Evolutionary conservation across 306 rosid species (phyloP).

Genomic region (Ormosia semicastrata): DNA sequence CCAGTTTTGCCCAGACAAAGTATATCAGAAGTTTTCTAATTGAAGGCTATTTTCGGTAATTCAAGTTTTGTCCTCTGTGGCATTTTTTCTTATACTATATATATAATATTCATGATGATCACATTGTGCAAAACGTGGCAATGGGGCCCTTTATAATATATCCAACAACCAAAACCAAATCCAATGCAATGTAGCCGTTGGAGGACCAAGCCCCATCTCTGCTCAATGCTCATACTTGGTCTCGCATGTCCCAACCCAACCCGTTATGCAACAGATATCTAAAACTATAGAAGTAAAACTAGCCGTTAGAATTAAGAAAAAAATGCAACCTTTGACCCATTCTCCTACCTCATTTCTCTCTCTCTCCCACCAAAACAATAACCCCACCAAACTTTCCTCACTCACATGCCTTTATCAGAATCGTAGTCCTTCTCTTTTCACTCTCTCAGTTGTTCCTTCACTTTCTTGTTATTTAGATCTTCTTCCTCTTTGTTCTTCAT

Average conservation of each 20-base stretch:
- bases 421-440: neutral
- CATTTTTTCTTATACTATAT: neutral
- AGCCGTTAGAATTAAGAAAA: slow-evolving; percentile 67
- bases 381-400: slow-evolving; percentile 25
- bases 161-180: slow-evolving; percentile 20
- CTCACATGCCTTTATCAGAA: slow-evolving; percentile 36
- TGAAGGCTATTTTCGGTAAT: neutral
- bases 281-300: slow-evolving; percentile 33
- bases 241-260: slow-evolving; percentile 40
- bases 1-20: neutral
- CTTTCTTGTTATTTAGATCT: neutral
- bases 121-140: slow-evolving; percentile 5
- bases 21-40: neutral
- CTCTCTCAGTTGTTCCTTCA: neutral
- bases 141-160: neutral
- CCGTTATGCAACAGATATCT: slow-evolving; percentile 43
- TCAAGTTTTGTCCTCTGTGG: neutral
- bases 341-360: slow-evolving; percentile 12
- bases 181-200: slow-evolving; percentile 63
- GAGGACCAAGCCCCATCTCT: slow-evolving; percentile 30
- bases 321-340: slow-evolving; percentile 48
- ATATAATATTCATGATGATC: neutral
- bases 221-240: slow-evolving; percentile 8
- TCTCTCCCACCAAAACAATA: neutral
- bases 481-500: too few relatives aligned